Base-by-base conservation (phyloP, 805 yeast genomes). In the Saccharomycodes ludwigii region DNA sequence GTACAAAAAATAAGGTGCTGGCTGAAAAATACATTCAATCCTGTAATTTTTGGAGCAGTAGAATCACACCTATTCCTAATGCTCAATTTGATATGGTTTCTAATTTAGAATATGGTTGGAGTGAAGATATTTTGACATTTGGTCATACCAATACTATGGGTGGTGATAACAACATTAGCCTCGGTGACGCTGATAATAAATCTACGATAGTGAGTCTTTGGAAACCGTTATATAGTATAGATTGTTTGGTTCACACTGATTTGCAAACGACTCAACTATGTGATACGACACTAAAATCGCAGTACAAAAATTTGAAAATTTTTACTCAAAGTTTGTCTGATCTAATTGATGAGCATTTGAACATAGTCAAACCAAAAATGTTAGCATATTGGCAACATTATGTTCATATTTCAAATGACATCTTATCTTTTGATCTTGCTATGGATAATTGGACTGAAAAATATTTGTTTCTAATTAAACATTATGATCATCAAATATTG, bases 41-140 rank as follows among this genome's bases (percentile, higher is more conserved):
- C 4, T 76, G 91, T 54, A 85, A 84, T 52, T 85, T 81, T 50
- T 85, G 95, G 95, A 82, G 93, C 2, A 81, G 88, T 2, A 68
- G 91, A 41, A 68, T 80, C 22, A 77, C 94, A 5, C 77, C 85
- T 11, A 76, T 82, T 14, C 94, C 94, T 3, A 65, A 61, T 20
- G 38, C 74, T 0, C 80, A 76, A 44, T 77, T 73, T 34, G 73
- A 78, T 39, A 64, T 81, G 20, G 73, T 84, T 2, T 75, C 88
- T 5, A 68, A 63, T 33, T 68, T 76, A 36, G 93, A 85, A 49
- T 84, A 73, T 48, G 95, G 95, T 2, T 84, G 94, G 94, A 54
- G 63, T 29, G 32, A 39, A 4, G 34, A 31, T 4, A 15, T 54
- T 1, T 26, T 58, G 4, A 31, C 32, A 2, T 21, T n/a, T n/a